Evolutionary conservation across 1,284 basidiomycete species (phyloP), one percentile per base, ranked within the genome.

Genomic region (Flammula alnicola): DNA sequence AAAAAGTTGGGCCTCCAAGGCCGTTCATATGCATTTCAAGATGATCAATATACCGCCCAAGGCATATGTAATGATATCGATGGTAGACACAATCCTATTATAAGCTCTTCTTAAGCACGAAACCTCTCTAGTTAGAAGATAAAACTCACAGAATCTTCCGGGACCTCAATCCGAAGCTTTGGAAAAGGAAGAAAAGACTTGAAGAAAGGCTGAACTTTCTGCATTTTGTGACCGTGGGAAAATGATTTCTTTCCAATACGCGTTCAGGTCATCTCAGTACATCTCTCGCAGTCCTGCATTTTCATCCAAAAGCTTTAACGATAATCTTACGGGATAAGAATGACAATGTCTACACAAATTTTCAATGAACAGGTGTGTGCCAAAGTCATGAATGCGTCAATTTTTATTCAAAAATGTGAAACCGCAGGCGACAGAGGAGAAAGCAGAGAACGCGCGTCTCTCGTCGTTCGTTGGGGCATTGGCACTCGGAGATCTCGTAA

Each of bases 381-480:
- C 14, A 8, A 31, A 14, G 41, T 7, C 35, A n/a, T 16, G 2
- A 23, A 9, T 6, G 11, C 29, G 35, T 9, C 19, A 29, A 25
- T 27, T 19, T n/a, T 7, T 9, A 9, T 12, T 43, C 14, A 16
- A 42, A 49, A 40, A 32, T 44, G 27, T 45, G 38, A 47, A 52
- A 50, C n/a, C 26, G 10, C 62, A 96, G 91, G 95, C 95, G 29
- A 95, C 94, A 17, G 94, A 98, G 73, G 95, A 98, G 76, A 91
- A 94, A 66, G 94, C 93, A n/a, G 95, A 98, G 76, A 96, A 95
- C 80, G 94, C 96, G 59, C 94, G 97, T 74, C 87, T 99, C 61
- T 95, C 95, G 3, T 97, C 95, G 3, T 99, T 99, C 71, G 93
- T 99, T 52, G 97, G 96, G 30, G 96, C 96, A 1, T 85, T 97